Evolutionary conservation across 2,329 filamentous ascomycete genomes (phyloP).

Genomic region (Simplicillium sp.): DNA sequence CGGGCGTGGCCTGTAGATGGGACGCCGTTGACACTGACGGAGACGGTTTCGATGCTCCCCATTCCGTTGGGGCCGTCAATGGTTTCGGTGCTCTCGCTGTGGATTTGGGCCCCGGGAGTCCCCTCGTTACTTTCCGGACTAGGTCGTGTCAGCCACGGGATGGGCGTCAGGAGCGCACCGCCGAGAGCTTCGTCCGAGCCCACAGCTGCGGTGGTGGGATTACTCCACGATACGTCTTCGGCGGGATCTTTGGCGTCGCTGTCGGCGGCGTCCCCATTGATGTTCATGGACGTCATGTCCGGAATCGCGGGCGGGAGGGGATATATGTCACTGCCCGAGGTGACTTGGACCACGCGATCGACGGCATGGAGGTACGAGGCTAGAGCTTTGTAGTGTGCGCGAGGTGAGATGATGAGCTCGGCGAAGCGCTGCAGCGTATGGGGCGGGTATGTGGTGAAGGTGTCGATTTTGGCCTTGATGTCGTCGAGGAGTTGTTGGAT

Average conservation of each 20-base stretch:
- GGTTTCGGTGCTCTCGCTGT: constrained; percentile 69
- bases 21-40: constrained; percentile 63
- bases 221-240: constrained; percentile 34
- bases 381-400: constrained; percentile 69
- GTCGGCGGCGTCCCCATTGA: constrained; percentile 50
- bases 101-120: constrained; percentile 31
- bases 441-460: constrained; percentile 68
- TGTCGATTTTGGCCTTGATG: constrained; percentile 52
- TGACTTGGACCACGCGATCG: constrained; percentile 84
- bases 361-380: constrained; percentile 83
- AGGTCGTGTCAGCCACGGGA: constrained; percentile 66
- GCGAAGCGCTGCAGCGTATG: constrained; percentile 89
- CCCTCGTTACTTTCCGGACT: constrained; percentile 19
- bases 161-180: constrained; percentile 84
- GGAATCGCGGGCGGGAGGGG: constrained; percentile 64
- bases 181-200: constrained; percentile 85
- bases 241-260: constrained; percentile 31
- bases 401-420: constrained; percentile 73
- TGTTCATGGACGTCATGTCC: constrained; percentile 43
- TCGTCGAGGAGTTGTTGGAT: constrained; percentile 52
- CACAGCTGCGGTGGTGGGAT: constrained; percentile 38
- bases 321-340: constrained; percentile 70
- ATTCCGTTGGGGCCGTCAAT: constrained; percentile 74
- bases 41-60: constrained; percentile 72
- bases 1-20: constrained; percentile 39